Evolutionary conservation across 129 eudicot species (phyloP), one percentile per base, ranked within the genome.

Genomic region (Deinandra increscens): DNA sequence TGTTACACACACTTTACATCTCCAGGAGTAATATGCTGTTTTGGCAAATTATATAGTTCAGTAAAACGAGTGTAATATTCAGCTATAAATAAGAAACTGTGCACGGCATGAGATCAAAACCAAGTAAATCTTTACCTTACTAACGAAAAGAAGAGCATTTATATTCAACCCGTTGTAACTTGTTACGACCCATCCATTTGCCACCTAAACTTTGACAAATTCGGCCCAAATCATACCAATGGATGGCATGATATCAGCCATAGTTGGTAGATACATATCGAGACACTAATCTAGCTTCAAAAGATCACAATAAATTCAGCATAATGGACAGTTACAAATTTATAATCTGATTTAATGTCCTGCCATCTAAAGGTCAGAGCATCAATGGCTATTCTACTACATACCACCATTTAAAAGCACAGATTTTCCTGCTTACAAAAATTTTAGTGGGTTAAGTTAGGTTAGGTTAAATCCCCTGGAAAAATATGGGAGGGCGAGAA

Each of bases 311-410:
- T 18, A 26, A 43, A 66, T 61, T 46, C 73, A 67, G 76, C 73
- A 73, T 23, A 58, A 69, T 72, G 81, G 77, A 70, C 43, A 66
- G 43, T 60, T 69, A 60, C 70, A 64, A 68, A 62, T 72, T 72
- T 71, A 72, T 53, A 26, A 69, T 53, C 73, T 69, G 22, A 53
- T 37, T 26, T 1, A 63, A 63, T 44, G 76, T 69, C 65, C 79
- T 61, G 75, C 75, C 72, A 81, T 83, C 80, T 64, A 74, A 38
- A 12, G 86, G 69, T 80, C 83, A 74, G 53, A 46, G 79, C 70
- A 56, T 79, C 58, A 74, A 80, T 61, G 76, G 64, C 75, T 44
- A 71, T 45, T 78, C 69, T 61, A 78, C 88, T 86, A 82, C 85
- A 71, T 66, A 64, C 76, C 70, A 65, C 76, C 81, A 51, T 42